Percentiles rank a stretch among this genome's conserved stretches.
These are phyloP conservation scores for Homolaphlyctis polyrhiza DNA, from an alignment of 371 early-diverging fungal genomes.

Conservation along the genomic window DNA sequence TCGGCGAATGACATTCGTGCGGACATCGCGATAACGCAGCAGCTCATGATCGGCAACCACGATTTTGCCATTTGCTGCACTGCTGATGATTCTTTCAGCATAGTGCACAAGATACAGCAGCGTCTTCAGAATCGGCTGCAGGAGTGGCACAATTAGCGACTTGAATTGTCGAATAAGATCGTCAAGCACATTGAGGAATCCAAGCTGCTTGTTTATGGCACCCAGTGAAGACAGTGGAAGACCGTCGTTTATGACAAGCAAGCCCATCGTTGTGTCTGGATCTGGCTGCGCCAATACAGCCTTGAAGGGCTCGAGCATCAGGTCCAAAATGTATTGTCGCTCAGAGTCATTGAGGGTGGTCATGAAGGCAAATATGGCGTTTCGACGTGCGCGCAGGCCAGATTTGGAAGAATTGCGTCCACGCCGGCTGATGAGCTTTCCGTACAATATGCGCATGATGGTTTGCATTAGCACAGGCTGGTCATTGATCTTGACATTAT, in stretches of 20 bases:
- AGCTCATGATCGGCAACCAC: slow-evolving; percentile 15
- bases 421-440: slow-evolving; percentile 72
- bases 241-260: slow-evolving; percentile 8
- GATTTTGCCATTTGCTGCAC: neutral
- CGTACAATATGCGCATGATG: slow-evolving; percentile 80
- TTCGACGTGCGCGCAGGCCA: slow-evolving; percentile 63
- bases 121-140: slow-evolving; percentile 57
- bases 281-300: slow-evolving; percentile 7
- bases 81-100: slow-evolving; percentile 26
- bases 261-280: neutral
- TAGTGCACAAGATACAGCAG: slow-evolving; percentile 63
- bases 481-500: slow-evolving; percentile 53
- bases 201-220: slow-evolving; percentile 63
- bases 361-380: slow-evolving; percentile 74
- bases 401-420: slow-evolving; percentile 58
- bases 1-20: slow-evolving; percentile 67
- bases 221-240: slow-evolving; percentile 31
- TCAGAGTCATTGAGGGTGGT: slow-evolving; percentile 61
- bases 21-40: slow-evolving; percentile 47
- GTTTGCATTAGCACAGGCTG: slow-evolving; percentile 43
- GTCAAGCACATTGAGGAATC: slow-evolving; percentile 71
- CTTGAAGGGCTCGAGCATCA: slow-evolving; percentile 75
- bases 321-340: slow-evolving; percentile 63
- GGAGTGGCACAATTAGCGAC: slow-evolving; percentile 57
- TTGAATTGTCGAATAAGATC: slow-evolving; percentile 82